Percentiles rank a stretch among this genome's conserved stretches.
Evolutionary conservation across 2,329 filamentous ascomycete species (phyloP).

Genomic region (Teratosphaeria zuluensis): DNA sequence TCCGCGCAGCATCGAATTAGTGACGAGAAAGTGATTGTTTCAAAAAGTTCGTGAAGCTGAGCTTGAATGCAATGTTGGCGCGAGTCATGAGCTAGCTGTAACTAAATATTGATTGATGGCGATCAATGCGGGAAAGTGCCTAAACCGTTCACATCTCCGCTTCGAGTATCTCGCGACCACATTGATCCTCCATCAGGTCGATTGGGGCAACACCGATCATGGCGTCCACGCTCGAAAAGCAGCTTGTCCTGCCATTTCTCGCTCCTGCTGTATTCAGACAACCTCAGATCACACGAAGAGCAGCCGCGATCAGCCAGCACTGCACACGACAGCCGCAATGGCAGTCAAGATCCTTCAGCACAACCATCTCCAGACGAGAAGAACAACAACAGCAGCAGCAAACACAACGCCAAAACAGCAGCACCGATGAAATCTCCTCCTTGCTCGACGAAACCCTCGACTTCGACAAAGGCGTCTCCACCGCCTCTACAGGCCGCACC

Average conservation of each 20-base stretch:
- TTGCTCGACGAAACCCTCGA: conserved; percentile 23
- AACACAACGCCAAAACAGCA: conserved; percentile 11
- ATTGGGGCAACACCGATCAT: neutral
- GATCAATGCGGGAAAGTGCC: neutral
- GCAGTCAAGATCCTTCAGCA: conserved; percentile 1
- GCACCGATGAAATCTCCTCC: conserved; percentile 13
- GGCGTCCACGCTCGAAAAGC: conserved; percentile 1
- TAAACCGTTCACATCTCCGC: neutral
- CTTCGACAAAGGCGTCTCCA: conserved; percentile 18
- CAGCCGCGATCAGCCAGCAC: neutral
- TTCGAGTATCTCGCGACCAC: neutral
- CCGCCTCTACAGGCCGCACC: conserved; percentile 13
- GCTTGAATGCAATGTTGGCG: neutral
- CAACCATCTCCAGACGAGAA: neutral
- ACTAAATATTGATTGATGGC: neutral
- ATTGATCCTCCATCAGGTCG: neutral
- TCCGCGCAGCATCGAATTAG: neutral
- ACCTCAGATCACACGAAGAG: conserved; percentile 1
- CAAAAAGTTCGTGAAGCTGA: neutral
- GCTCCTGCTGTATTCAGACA: conserved; percentile 10
- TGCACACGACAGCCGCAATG: neutral
- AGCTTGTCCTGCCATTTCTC: conserved; percentile 14
- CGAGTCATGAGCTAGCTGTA: neutral
- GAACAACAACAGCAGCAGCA: conserved; percentile 8
- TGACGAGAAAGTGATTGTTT: neutral